A percentile compares a stretch with the other conserved stretches of the same genome.
These are phyloP conservation scores for Agrocybe pediades DNA, from an alignment of 768 basidiomycete species.

Conservation along the genomic window DNA sequence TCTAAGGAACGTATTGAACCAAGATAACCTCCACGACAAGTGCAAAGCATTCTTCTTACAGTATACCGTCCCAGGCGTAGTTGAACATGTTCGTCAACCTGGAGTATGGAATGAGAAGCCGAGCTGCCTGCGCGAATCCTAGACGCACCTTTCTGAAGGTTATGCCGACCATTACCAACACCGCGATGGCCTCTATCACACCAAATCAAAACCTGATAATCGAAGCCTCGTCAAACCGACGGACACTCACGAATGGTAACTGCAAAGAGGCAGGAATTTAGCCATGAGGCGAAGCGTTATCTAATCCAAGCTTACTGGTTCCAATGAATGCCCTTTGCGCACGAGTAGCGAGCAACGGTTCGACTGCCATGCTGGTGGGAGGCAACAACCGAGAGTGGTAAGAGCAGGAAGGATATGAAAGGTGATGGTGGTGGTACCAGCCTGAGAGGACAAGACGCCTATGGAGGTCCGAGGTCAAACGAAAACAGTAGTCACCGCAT, in stretches of 20 bases:
- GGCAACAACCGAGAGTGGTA: neutral
- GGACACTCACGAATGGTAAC: slow-evolving; percentile 62
- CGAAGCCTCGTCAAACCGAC: neutral
- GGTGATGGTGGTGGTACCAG: neutral
- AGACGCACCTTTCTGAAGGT: slow-evolving; percentile 63
- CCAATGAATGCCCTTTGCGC: slow-evolving; percentile 73
- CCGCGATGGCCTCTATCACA: slow-evolving; percentile 67
- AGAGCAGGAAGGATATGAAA: slow-evolving; percentile 9
- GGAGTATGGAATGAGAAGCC: neutral
- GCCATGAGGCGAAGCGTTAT: slow-evolving; percentile 7
- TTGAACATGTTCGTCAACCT: slow-evolving; percentile 57
- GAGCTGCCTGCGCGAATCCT: neutral
- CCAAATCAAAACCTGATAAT: too few species aligned
- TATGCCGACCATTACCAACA: slow-evolving; percentile 73
- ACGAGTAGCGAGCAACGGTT: slow-evolving; percentile 70
- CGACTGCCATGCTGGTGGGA: slow-evolving; percentile 57
- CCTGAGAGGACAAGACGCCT: neutral
- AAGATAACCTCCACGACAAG: neutral
- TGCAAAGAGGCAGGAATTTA: slow-evolving; percentile 23
- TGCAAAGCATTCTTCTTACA: slow-evolving; percentile 29
- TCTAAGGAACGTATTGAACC: slow-evolving; percentile 39
- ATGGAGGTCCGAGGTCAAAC: neutral
- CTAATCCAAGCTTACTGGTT: slow-evolving; percentile 53
- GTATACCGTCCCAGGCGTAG: slow-evolving; percentile 51
- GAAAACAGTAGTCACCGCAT: neutral